phyloP scores from a whole-genome alignment of 2,329 filamentous ascomycete species.

The Lecanicillium sp. region DNA sequence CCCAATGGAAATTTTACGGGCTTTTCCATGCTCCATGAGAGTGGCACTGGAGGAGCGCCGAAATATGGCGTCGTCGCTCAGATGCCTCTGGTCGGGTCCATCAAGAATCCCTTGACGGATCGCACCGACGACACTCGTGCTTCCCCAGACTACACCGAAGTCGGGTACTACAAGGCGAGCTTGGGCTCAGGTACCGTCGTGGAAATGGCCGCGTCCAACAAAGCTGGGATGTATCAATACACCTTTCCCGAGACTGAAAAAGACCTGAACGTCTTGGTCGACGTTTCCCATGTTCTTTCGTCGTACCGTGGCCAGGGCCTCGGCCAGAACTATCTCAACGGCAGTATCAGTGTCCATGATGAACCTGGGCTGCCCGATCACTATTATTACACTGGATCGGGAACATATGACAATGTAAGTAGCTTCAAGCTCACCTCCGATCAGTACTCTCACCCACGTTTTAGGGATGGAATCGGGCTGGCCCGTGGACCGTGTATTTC shows the following conservation, averaged over 20 bases:
- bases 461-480: conserved; percentile 55
- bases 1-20: conserved; percentile 46
- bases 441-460: conserved; percentile 4
- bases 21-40: conserved; percentile 59
- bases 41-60: conserved; percentile 59
- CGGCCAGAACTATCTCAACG: conserved; percentile 56
- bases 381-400: conserved; percentile 48
- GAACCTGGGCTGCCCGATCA: conserved; percentile 17
- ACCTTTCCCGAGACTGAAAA: conserved; percentile 38
- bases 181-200: conserved; percentile 48
- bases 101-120: conserved; percentile 47
- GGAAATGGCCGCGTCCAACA: conserved; percentile 48
- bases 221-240: conserved; percentile 55
- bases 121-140: conserved; percentile 48
- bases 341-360: conserved; percentile 45
- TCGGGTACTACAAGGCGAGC: conserved; percentile 54
- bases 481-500: conserved; percentile 55
- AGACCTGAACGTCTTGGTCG: conserved; percentile 46
- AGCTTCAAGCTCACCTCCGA: not conserved
- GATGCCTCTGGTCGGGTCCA: conserved; percentile 42
- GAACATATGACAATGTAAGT: conserved; percentile 54
- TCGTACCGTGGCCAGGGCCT: conserved; percentile 53
- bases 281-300: conserved; percentile 59
- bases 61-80: conserved; percentile 62
- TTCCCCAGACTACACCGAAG: conserved; percentile 39